Base-by-base conservation (phyloP, 352 stramenopile species). In the Pythium phragmitis region DNA sequence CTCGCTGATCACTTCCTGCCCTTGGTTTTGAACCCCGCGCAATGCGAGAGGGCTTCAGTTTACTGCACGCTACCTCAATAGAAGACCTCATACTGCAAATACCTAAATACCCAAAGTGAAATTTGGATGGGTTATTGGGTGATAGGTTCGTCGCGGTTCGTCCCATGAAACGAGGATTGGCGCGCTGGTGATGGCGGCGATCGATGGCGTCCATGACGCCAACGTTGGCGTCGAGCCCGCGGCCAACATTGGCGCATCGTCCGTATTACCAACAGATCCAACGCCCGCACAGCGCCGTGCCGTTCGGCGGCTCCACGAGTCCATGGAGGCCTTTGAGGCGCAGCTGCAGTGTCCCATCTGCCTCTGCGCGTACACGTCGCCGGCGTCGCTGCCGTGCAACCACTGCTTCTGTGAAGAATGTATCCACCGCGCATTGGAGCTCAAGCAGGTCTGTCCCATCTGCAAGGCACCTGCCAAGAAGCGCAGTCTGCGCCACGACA, bases 401-500 rank as follows among this genome's bases (percentile, higher is more conserved):
- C 87, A 96, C 73, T 92, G 80, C 68, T 96, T 94, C 68, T 96
- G 87, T 56, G 80, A 92, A 59, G 82, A 92, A 60, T 96, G 87
- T 70, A 96, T 96, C 70, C 76, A 92, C 63, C 83, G 83, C 54
- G 82, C 85, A 43, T 70, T 96, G 14, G 80, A 91, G 65, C 80
- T 94, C 65, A 92, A 91, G 65, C 58, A 79, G 17, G 58, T 80
- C 49, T 96, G 87, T 49, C 87, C 87, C 7, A 93, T 96, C 57
- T 96, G 87, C 76, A 96, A 94, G 71, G 69, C 80, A 50, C 79
- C 82, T 8, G 80, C 82, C 48, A 92, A 88, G 52, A 96, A 94
- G 74, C 80, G 87, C 41, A 73, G 69, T 39, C 60, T 96, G 52
- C 85, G 87, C 7, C 80, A 85, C 53, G 87, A 96, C 60, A 76